Evolutionary conservation across 805 yeast genomes (phyloP).

Genomic region (Teunomyces aglyptinius): DNA sequence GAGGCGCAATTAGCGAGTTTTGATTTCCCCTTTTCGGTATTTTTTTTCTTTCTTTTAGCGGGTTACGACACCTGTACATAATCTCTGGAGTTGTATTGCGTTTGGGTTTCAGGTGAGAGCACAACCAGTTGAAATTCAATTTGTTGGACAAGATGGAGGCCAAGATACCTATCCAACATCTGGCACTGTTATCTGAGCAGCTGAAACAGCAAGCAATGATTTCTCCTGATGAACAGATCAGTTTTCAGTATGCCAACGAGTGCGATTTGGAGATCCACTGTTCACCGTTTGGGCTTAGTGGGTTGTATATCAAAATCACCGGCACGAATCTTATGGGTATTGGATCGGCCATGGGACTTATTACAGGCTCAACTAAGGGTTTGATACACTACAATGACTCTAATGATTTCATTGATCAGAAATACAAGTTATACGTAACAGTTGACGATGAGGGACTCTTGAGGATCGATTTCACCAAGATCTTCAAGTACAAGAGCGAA

Average conservation of each 20-base stretch:
- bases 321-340: constrained; percentile 53
- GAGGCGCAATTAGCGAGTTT: not conserved
- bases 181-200: not conserved
- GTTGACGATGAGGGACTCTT: constrained; percentile 46
- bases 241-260: constrained; percentile 46
- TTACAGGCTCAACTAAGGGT: constrained; percentile 53
- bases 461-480: constrained; percentile 52
- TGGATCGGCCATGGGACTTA: constrained; percentile 55
- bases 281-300: constrained; percentile 55
- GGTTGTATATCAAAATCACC: constrained; percentile 46
- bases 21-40: not conserved
- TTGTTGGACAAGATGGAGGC: not conserved
- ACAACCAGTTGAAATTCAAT: not conserved
- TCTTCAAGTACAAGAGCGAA: constrained; percentile 26
- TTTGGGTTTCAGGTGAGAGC: not conserved
- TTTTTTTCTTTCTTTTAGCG: not conserved
- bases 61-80: not conserved
- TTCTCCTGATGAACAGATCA: constrained; percentile 11
- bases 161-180: not conserved
- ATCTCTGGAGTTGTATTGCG: not conserved
- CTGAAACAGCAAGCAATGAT: not conserved
- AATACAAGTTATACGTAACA: constrained; percentile 49
- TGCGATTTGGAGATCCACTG: constrained; percentile 56
- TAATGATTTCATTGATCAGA: constrained; percentile 45
- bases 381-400: constrained; percentile 47